Conservation (phyloP, 768 basidiomycete genomes). For the Amanita rubescens region DNA sequence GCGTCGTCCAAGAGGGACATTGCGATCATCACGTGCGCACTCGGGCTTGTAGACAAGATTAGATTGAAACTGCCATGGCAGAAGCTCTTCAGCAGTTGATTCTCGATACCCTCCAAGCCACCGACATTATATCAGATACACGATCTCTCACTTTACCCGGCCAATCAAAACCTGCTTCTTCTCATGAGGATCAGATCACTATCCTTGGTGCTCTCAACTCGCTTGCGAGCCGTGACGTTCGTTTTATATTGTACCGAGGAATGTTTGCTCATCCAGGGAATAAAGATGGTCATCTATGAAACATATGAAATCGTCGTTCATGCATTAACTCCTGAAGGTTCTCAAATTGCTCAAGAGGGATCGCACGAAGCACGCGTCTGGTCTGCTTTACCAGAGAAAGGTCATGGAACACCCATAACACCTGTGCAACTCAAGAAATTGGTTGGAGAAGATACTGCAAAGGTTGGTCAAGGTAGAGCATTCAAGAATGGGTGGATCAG, state of each 20-base stretch:
- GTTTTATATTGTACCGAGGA: constrained; percentile 17
- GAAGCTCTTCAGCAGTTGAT: constrained; percentile 76
- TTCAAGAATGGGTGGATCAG: constrained; percentile 97
- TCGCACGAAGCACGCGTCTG: constrained; percentile 97
- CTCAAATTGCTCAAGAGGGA: constrained; percentile 67
- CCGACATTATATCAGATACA: constrained; percentile 57
- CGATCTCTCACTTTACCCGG: constrained; percentile 62
- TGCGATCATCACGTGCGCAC: constrained; percentile 14
- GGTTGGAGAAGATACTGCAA: constrained; percentile 84
- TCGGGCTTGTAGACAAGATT: neutral
- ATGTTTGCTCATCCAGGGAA: constrained; percentile 6
- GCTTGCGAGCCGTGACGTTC: constrained; percentile 75
- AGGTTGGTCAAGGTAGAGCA: constrained; percentile 90
- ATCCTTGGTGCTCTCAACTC: constrained; percentile 92
- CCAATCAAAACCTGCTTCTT: constrained; percentile 43
- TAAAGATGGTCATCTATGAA: constrained; percentile 78
- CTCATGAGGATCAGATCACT: constrained; percentile 73
- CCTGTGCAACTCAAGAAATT: constrained; percentile 60
- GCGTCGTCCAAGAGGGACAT: constrained; percentile 44
- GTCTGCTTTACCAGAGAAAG: constrained; percentile 69
- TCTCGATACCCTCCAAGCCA: constrained; percentile 59
- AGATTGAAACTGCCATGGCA: constrained; percentile 40
- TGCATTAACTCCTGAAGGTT: constrained; percentile 76
- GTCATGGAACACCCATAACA: constrained; percentile 58
- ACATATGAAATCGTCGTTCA: constrained; percentile 71